These are phyloP conservation scores for Leptosphaerulina australis DNA, from an alignment of 2,329 filamentous ascomycete species.

Conservation along the genomic window DNA sequence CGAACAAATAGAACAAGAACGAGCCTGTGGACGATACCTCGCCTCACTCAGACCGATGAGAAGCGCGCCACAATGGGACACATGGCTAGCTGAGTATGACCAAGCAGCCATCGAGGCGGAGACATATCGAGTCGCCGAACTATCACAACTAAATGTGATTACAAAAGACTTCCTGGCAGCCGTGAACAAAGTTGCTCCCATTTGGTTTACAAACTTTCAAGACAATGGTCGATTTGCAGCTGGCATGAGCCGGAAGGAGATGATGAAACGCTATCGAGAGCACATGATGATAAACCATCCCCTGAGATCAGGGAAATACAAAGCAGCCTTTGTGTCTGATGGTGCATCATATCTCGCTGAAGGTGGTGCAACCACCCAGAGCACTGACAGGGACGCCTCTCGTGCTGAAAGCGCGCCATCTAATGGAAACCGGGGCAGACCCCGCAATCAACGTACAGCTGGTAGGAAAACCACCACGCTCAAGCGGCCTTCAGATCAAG, in stretches of 20 bases:
- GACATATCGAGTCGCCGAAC: no score
- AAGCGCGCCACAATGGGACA: not conserved
- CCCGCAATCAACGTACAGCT: not conserved
- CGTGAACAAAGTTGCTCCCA: not conserved
- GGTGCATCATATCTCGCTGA: no score
- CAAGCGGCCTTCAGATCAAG: not conserved
- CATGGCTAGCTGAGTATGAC: no score
- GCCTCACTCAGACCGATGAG: not conserved
- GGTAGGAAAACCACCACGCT: not conserved
- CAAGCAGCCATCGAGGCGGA: no score
- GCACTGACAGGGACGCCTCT: no score
- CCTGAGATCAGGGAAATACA: no score
- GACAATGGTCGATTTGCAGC: not conserved
- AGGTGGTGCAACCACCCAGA: no score
- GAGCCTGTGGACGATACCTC: not conserved
- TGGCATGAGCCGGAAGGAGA: not conserved
- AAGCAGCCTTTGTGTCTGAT: no score
- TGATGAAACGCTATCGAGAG: no score
- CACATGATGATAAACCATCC: no score
- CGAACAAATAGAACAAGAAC: not conserved
- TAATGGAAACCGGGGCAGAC: not conserved
- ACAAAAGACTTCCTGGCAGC: not conserved
- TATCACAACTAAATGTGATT: no score
- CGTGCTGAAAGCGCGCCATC: not conserved
- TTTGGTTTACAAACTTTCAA: not conserved